These are phyloP conservation scores for Xylariaceae sp. DNA, from an alignment of 2,329 filamentous ascomycete species.

Conservation along the genomic window DNA sequence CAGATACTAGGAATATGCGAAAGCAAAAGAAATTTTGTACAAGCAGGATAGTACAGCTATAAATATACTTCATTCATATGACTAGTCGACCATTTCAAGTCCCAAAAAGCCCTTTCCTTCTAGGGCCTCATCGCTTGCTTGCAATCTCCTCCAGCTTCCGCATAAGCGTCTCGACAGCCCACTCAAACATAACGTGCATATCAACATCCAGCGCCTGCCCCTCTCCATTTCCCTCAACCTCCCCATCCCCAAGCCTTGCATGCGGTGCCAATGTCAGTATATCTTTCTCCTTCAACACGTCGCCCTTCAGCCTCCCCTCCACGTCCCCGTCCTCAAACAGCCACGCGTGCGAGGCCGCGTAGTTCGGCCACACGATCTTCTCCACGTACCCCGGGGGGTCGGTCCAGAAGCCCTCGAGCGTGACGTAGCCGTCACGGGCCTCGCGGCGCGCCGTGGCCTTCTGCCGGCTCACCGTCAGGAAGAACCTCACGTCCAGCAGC, in stretches of 20 bases:
- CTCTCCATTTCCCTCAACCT: background rate
- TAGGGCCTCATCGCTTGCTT: background rate
- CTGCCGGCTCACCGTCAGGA: slow-evolving; percentile 72
- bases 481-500: slow-evolving; percentile 76
- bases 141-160: slow-evolving; percentile 45
- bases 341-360: slow-evolving; percentile 80
- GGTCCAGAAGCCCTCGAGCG: slow-evolving; percentile 88
- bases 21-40: no score
- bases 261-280: slow-evolving; percentile 54
- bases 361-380: slow-evolving; percentile 94
- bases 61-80: background rate
- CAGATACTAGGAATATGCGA: no score
- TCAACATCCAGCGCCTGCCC: slow-evolving; percentile 50
- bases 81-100: background rate
- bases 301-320: slow-evolving; percentile 56
- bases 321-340: slow-evolving; percentile 76
- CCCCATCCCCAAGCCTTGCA: slow-evolving; percentile 33
- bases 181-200: slow-evolving; percentile 67
- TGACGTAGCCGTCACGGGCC: slow-evolving; percentile 77
- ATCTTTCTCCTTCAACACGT: slow-evolving; percentile 50
- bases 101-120: background rate
- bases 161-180: slow-evolving; percentile 71
- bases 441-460: slow-evolving; percentile 70
- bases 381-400: slow-evolving; percentile 96
- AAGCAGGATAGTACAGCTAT: no score